A percentile compares a stretch with the other conserved stretches of the same genome.
Conservation (phyloP, 2,329 filamentous ascomycete genomes). For the Talaromyces albobiverticillius region DNA sequence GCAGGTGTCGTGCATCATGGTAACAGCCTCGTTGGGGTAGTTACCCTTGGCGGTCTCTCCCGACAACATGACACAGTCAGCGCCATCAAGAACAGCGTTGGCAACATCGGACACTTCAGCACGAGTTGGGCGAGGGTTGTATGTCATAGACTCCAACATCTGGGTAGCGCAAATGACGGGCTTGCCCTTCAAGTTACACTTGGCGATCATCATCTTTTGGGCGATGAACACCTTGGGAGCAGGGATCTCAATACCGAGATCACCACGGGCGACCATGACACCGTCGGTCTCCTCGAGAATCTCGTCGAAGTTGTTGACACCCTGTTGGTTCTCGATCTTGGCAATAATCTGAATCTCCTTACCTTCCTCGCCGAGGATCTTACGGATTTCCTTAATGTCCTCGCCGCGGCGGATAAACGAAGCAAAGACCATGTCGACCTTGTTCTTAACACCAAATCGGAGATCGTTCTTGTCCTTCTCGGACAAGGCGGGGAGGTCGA, state of each 20-base stretch:
- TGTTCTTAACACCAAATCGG: conserved; percentile 95
- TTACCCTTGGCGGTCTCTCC: conserved; percentile 97
- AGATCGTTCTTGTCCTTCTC: conserved; percentile 98
- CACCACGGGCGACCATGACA: conserved; percentile 99
- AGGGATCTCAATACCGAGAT: conserved; percentile 97
- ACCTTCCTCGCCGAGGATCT: conserved; percentile 85
- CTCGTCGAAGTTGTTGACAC: conserved; percentile 98
- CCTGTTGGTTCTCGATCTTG: conserved; percentile 99
- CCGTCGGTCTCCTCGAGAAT: conserved; percentile 95
- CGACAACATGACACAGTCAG: conserved; percentile 99
- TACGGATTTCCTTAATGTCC: conserved; percentile 89
- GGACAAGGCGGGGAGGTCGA: conserved; percentile 93
- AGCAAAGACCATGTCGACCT: conserved; percentile 98
- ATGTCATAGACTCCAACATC: conserved; percentile 99
- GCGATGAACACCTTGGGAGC: conserved; percentile 98
- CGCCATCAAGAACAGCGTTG: conserved; percentile 95
- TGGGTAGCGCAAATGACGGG: conserved; percentile 98
- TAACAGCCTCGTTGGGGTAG: conserved; percentile 89
- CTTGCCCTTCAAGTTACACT: conserved; percentile 99
- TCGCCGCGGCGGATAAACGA: conserved; percentile 94
- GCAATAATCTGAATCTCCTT: conserved; percentile 98
- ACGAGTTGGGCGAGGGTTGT: conserved; percentile 96
- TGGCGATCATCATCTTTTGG: conserved; percentile 99
- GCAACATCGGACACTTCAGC: conserved; percentile 98
- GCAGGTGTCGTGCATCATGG: conserved; percentile 98